Conservation (phyloP, 2,329 filamentous ascomycete species). For the Mycosphaerella arachidis region DNA sequence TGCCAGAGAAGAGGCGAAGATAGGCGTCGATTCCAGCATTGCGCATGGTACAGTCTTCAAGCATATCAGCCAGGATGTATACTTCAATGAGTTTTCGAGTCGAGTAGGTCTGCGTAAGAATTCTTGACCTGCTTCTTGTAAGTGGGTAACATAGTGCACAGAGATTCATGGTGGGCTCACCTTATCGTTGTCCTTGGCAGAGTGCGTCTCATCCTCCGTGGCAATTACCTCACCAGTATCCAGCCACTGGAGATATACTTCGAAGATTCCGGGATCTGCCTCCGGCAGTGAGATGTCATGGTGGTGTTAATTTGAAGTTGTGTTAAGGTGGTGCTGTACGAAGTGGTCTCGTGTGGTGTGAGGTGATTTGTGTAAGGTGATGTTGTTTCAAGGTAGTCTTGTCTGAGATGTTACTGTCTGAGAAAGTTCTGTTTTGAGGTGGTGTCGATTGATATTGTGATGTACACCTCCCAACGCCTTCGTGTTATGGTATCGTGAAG, state of each 20-base stretch:
- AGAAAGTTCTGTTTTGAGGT: background rate
- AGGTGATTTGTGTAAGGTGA: no score
- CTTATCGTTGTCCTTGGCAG: no score
- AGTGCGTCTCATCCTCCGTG: background rate
- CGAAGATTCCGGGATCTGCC: slow-evolving; percentile 6
- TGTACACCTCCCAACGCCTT: no score
- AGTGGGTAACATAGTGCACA: no score
- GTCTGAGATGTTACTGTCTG: background rate
- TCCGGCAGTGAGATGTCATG: slow-evolving; percentile 10
- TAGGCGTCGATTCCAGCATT: background rate
- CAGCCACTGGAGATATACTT: slow-evolving; percentile 20
- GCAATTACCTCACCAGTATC: slow-evolving; percentile 13
- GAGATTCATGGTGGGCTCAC: no score
- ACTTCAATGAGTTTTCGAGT: background rate
- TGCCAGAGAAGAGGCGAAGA: no score
- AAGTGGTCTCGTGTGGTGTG: no score
- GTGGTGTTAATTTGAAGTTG: no score
- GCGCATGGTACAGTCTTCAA: background rate
- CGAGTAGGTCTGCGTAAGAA: background rate
- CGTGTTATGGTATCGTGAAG: background rate
- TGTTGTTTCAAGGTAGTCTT: background rate
- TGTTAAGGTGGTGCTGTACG: no score
- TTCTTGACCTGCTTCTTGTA: no score
- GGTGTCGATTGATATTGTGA: background rate
- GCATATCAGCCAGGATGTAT: background rate